Conservation (phyloP, 2,329 filamentous ascomycete genomes). For the Scleromitrula shiraiana region DNA sequence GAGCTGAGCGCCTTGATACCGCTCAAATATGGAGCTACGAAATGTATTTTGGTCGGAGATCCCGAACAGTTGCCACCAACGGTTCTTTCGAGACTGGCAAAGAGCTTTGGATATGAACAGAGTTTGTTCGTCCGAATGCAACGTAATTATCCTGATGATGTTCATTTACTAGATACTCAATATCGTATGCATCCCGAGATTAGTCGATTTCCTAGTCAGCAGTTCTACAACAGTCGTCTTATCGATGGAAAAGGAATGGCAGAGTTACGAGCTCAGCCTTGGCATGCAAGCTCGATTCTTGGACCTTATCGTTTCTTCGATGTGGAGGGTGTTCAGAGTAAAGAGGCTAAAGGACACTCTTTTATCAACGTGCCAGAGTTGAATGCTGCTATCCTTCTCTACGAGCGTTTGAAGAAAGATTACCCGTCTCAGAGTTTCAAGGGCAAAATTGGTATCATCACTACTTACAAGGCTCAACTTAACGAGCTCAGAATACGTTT, state of each 20-base stretch:
- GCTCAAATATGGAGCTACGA: slow-evolving; percentile 92
- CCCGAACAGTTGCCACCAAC: slow-evolving; percentile 96
- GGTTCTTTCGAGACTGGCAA: slow-evolving; percentile 87
- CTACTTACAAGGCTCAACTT: slow-evolving; percentile 92
- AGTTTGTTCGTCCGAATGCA: slow-evolving; percentile 99
- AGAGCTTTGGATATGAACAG: slow-evolving; percentile 91
- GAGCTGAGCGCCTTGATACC: slow-evolving; percentile 95
- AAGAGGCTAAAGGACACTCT: slow-evolving; percentile 76
- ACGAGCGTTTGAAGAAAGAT: slow-evolving; percentile 68
- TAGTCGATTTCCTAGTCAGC: slow-evolving; percentile 77
- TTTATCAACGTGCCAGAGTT: slow-evolving; percentile 84
- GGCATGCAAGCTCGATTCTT: slow-evolving; percentile 76
- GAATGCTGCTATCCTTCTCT: slow-evolving; percentile 77
- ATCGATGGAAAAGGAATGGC: slow-evolving; percentile 82
- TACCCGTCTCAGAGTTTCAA: slow-evolving; percentile 61
- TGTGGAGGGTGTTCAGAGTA: slow-evolving; percentile 78
- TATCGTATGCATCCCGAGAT: slow-evolving; percentile 99
- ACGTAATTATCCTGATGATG: slow-evolving; percentile 74
- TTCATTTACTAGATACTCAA: slow-evolving; percentile 93
- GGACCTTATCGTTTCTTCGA: slow-evolving; percentile 97
- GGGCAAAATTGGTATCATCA: slow-evolving; percentile 92
- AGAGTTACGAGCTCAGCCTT: slow-evolving; percentile 64
- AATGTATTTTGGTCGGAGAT: slow-evolving; percentile 95
- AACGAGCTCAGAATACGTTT: slow-evolving; percentile 73
- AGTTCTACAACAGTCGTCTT: slow-evolving; percentile 86